Base-by-base conservation (phyloP, 2,329 filamentous ascomycete genomes). In the Xylariaceae sp. region DNA sequence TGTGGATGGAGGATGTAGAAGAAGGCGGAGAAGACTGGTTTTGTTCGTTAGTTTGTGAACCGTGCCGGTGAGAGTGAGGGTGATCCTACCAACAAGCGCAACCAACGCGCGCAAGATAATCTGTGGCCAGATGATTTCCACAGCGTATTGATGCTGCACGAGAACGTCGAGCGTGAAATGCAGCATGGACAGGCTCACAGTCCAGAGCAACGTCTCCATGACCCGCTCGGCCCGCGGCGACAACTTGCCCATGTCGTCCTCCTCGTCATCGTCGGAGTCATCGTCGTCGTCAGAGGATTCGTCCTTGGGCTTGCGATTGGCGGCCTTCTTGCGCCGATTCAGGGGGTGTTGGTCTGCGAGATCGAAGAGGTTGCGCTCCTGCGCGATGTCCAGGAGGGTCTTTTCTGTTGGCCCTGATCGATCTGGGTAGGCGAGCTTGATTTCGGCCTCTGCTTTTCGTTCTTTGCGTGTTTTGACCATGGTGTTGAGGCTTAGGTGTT, bases 141-240 rank as follows among this genome's bases (percentile, higher is more conserved):
- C 79, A n/a, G 85, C 83, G 68, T 90, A 94, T 73, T 94, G 90
- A 66, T 87, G 82, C 71, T 91, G 88, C 18, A 92, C 88, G 9
- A 94, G 78, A 44, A 92, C 85, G 70, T 93, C 89, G 55, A 94
- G 80, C 0, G 88, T 90, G 66, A 92, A 86, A 71, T 93, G 88
- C 54, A 92, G 74, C 78, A 87, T 89, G 10, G 83, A 78, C 67
- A 94, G 74, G 63, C 84, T 85, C 5, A 83, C 74, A 4, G 78
- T 80, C 81, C 82, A 88, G 23, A 88, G 74, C 2, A 82, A 37
- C 0, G 82, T 75, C 44, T 88, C 85, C 62, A 85, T 73, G 53
- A 83, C 66, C 37, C 81, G 77, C 58, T 85, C 82, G 6, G 76
- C 76, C 0, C 71, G 68, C 11, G 81, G 77, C 0, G 83, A 62